Evolutionary conservation across 2,329 filamentous ascomycete species (phyloP).

Genomic region (Zymoseptoria brevis): DNA sequence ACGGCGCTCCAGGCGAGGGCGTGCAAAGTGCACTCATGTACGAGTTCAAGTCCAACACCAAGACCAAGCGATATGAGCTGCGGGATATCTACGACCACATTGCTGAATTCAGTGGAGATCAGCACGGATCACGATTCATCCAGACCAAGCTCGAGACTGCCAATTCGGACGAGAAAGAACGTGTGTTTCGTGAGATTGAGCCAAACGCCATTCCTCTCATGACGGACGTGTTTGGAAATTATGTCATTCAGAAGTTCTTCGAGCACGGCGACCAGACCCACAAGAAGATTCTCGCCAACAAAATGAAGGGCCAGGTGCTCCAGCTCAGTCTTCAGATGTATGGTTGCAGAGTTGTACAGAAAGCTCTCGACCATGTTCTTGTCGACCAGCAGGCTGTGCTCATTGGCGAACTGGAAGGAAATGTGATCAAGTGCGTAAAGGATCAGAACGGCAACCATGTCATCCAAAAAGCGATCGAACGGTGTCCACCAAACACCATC

Average conservation of each 20-base stretch:
- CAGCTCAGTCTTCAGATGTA: slow-evolving; percentile 82
- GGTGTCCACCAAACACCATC: slow-evolving; percentile 68
- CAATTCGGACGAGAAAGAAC: slow-evolving; percentile 92
- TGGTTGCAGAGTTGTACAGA: slow-evolving; percentile 91
- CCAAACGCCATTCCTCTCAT: slow-evolving; percentile 80
- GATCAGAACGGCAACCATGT: slow-evolving; percentile 95
- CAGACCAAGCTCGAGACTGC: slow-evolving; percentile 86
- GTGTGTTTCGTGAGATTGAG: slow-evolving; percentile 79
- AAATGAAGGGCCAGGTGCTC: slow-evolving; percentile 80
- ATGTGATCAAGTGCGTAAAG: slow-evolving; percentile 69
- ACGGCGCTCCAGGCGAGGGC: slow-evolving; percentile 52
- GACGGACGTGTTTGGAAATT: slow-evolving; percentile 96
- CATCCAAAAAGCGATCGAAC: slow-evolving; percentile 84
- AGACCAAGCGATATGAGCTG: slow-evolving; percentile 68
- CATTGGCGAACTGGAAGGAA: slow-evolving; percentile 70
- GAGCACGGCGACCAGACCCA: slow-evolving; percentile 91
- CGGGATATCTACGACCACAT: slow-evolving; percentile 83
- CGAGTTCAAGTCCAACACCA: slow-evolving; percentile 69
- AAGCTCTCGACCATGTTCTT: slow-evolving; percentile 83
- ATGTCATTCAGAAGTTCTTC: slow-evolving; percentile 96
- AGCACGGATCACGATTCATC: slow-evolving; percentile 91
- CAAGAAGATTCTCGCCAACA: slow-evolving; percentile 75
- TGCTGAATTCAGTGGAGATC: slow-evolving; percentile 91
- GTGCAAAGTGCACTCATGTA: slow-evolving; percentile 66
- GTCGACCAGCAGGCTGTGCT: slow-evolving; percentile 84